phyloP scores from a whole-genome alignment of 2,329 filamentous ascomycete genomes.

The Cercospora sp. region DNA sequence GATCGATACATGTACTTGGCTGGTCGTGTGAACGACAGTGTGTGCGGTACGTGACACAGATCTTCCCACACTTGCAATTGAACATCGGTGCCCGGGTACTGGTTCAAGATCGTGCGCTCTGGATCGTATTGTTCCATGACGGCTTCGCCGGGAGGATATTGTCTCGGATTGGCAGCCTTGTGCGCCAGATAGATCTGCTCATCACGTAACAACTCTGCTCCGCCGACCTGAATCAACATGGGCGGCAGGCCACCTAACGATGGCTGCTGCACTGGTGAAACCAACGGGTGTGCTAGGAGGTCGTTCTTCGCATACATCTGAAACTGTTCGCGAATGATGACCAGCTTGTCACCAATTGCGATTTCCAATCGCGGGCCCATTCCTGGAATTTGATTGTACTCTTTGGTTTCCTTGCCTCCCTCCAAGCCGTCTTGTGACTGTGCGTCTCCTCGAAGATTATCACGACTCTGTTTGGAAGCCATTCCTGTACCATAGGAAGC shows the following conservation, averaged over 20 bases:
- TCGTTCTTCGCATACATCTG: conserved; percentile 86
- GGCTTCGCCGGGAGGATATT: conserved; percentile 69
- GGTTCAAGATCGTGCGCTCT: conserved; percentile 54
- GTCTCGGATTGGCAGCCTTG: conserved; percentile 80
- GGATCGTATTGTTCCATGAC: conserved; percentile 64
- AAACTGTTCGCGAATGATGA: conserved; percentile 86
- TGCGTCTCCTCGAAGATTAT: conserved; percentile 20
- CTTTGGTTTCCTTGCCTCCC: conserved; percentile 13
- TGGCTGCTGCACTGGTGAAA: conserved; percentile 84
- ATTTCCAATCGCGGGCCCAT: conserved; percentile 57
- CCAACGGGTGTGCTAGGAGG: conserved; percentile 79
- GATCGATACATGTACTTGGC: conserved; percentile 95
- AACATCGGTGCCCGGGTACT: conserved; percentile 81
- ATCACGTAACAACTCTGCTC: conserved; percentile 84
- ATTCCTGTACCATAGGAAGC: conserved; percentile 23
- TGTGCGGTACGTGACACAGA: conserved; percentile 87
- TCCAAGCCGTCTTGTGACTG: conserved; percentile 18
- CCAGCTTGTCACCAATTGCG: conserved; percentile 66
- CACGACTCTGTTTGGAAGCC: conserved; percentile 18
- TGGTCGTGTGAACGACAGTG: conserved; percentile 91
- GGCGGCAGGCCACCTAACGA: conserved; percentile 88
- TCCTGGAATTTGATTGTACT: conserved; percentile 29
- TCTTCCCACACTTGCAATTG: conserved; percentile 97
- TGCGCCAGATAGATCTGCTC: conserved; percentile 95
- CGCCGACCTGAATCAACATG: conserved; percentile 80